These are phyloP conservation scores for Smithsoniella earleae DNA, from an alignment of 163 green algal species.

Conservation along the genomic window DNA sequence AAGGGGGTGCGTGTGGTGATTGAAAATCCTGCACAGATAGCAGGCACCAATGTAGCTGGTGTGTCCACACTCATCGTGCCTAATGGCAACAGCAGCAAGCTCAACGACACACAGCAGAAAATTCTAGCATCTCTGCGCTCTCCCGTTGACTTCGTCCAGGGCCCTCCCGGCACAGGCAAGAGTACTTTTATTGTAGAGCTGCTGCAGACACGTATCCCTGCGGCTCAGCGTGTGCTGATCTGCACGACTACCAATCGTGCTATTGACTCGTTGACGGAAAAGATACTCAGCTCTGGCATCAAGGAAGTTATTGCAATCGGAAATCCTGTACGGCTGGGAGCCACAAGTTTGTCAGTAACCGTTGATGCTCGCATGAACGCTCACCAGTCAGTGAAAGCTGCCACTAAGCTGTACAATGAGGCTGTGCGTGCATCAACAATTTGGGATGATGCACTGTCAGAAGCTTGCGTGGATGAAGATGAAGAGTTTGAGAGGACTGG, in stretches of 20 bases:
- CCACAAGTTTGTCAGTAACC: not conserved
- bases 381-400: not conserved
- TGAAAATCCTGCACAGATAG: too few species aligned
- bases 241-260: conserved; percentile 32
- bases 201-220: not conserved
- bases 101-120: not conserved
- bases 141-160: conserved; percentile 25
- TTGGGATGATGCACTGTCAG: too few species aligned
- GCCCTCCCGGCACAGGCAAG: conserved; percentile 31
- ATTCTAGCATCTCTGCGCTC: not conserved
- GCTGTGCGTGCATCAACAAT: too few species aligned
- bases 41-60: too few species aligned
- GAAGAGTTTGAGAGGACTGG: not conserved
- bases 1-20: too few species aligned
- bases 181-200: conserved; percentile 31
- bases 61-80: too few species aligned
- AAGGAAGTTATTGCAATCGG: not conserved
- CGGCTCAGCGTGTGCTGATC: conserved; percentile 25
- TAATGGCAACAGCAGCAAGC: not conserved
- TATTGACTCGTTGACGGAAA: conserved; percentile 30
- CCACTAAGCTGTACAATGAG: not conserved
- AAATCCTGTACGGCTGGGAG: not conserved
- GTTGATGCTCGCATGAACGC: not conserved
- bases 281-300: not conserved
- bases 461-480: too few species aligned